Base-by-base conservation (phyloP, 2,329 filamentous ascomycete species). In the Trichoderma afroharzianum region DNA sequence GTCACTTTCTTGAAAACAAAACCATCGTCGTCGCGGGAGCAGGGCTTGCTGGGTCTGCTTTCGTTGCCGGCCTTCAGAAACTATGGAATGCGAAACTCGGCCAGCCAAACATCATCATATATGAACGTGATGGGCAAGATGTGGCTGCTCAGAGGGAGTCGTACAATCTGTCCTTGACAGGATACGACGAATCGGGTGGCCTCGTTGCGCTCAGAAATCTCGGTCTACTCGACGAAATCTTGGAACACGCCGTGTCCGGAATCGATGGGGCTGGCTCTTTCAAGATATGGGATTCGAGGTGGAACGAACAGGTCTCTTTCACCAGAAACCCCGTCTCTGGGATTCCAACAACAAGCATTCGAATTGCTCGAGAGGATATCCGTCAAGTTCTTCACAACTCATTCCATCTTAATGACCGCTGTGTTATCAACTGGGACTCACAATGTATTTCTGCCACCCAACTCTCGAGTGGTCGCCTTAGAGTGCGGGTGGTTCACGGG, bases 231-330 rank as follows among this genome's bases (percentile, higher is more conserved):
- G 78, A 82, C 21, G 68, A 75, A 1, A 71, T 77, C 11, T 66
- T 81, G 11, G 68, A 73, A 2, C 66, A 76, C 7, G 76, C 78
- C 30, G 68, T 80, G 30, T 55, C 43, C 3, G 67, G 67, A 12
- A 71, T 76, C 0, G 76, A 79, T 1, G 76, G 76, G 1, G 63
- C 72, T 1, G 82, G 81, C 0, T 73, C 74, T 1, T 85, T 84
- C 73, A 81, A 81, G 47, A 76, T 85, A 33, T 85, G 83, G 83
- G 78, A 80, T 8, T 70, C 76, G 0, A 74, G 80, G 33, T 85
- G 81, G 79, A 77, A 77, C 2, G 77, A 79, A 32, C 73, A 80
- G 12, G 68, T 81, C n/a, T 77, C 78, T 53, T 74, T 83, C 30
- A 75, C 76, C 7, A 76, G 74, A 1, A 77, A 78, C 53, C 79